Evolutionary conservation across 495 filamentous ascomycete species (phyloP).

Genomic region (Talaromyces borbonicus): DNA sequence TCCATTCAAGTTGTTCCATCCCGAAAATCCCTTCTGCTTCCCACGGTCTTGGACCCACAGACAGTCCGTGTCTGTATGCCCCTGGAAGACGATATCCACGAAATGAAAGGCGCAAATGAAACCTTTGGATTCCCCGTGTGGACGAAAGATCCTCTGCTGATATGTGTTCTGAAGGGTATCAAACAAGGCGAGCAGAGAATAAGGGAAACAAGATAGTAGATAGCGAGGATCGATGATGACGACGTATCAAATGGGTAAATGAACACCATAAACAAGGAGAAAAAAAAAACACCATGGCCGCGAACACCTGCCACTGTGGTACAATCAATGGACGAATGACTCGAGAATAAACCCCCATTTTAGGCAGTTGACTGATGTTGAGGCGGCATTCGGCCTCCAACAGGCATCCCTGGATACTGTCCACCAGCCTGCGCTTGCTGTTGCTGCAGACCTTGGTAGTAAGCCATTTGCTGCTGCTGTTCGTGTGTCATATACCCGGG

Average conservation of each 20-base stretch:
- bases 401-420: slow-evolving; percentile 47
- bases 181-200: slow-evolving; percentile 1
- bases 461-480: slow-evolving; percentile 49
- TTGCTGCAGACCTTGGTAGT: slow-evolving; percentile 48
- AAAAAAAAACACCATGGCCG: slow-evolving; percentile 39
- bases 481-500: slow-evolving; percentile 47
- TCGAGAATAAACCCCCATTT: slow-evolving; percentile 52
- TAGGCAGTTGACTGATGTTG: slow-evolving; percentile 44
- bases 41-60: background rate
- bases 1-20: background rate
- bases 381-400: slow-evolving; percentile 43
- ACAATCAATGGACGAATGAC: slow-evolving; percentile 31
- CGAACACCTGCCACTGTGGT: slow-evolving; percentile 32
- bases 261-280: slow-evolving; percentile 8
- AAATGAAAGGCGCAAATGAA: background rate
- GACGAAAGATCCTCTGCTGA: too few relatives aligned
- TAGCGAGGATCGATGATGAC: slow-evolving; percentile 1
- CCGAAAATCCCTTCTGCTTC: background rate
- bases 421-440: slow-evolving; percentile 44
- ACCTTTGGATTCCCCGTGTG: too few relatives aligned
- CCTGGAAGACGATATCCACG: too few relatives aligned
- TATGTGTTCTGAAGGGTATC: slow-evolving; percentile 1
- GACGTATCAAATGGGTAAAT: background rate
- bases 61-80: too few relatives aligned
- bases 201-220: slow-evolving; percentile 1